phyloP scores from a whole-genome alignment of 2,329 filamentous ascomycete genomes.

The Didymella keratinophila region DNA sequence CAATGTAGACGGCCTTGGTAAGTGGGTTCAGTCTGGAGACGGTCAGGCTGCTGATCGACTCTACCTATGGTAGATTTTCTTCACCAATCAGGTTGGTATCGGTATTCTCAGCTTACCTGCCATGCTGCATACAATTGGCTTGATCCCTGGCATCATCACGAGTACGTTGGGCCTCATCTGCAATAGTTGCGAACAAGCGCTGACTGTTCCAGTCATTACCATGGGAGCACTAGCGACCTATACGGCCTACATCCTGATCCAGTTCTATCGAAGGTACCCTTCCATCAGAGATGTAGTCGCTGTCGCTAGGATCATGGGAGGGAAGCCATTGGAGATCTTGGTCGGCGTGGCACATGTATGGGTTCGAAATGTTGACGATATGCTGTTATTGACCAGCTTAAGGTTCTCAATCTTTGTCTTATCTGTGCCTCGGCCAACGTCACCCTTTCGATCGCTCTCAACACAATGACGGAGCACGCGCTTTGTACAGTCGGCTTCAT shows the following conservation, averaged over 20 bases:
- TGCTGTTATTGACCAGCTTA: too few relatives aligned
- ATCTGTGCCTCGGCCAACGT: conserved; percentile 50
- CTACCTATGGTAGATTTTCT: conserved; percentile 23
- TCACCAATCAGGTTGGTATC: conserved; percentile 31
- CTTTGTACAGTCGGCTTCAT: conserved; percentile 67
- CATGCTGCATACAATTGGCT: conserved; percentile 28
- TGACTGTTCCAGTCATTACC: not conserved
- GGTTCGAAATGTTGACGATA: not conserved
- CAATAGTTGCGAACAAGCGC: not conserved
- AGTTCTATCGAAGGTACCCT: conserved; percentile 12
- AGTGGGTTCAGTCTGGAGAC: not conserved
- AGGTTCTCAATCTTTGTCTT: conserved; percentile 11
- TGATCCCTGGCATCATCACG: conserved; percentile 29
- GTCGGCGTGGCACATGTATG: conserved; percentile 8
- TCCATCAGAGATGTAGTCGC: conserved; percentile 12
- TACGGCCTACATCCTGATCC: conserved; percentile 12
- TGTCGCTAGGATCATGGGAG: conserved; percentile 12
- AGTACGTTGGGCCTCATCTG: conserved; percentile 3
- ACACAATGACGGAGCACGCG: conserved; percentile 58
- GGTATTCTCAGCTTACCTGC: conserved; percentile 29
- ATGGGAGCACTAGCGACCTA: conserved; percentile 13
- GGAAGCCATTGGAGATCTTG: conserved; percentile 12
- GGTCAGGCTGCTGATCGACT: not conserved
- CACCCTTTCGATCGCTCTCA: conserved; percentile 27
- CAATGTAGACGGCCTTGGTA: conserved; percentile 1